Evolutionary conservation across 2,329 filamentous ascomycete genomes (phyloP).

Genomic region (Penicillium freii): DNA sequence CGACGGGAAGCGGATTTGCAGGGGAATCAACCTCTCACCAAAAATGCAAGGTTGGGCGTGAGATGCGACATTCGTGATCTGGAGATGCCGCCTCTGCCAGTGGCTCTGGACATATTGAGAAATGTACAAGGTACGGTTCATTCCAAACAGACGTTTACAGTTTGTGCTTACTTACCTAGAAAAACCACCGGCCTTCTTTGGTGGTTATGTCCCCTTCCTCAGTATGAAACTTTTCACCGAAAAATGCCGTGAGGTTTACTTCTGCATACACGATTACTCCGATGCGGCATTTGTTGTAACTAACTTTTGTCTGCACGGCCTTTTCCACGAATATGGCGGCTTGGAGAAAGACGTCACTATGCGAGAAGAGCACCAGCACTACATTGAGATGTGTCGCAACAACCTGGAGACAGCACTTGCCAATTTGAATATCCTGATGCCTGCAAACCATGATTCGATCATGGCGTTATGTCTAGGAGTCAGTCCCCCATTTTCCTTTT

Average conservation of each 20-base stretch:
- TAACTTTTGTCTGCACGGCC: conserved; percentile 39
- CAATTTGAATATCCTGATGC: conserved; percentile 56
- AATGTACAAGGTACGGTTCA: conserved; percentile 33
- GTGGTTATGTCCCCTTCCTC: conserved; percentile 36
- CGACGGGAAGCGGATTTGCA: conserved; percentile 23
- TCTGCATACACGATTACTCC: conserved; percentile 43
- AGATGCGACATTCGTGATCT: conserved; percentile 34
- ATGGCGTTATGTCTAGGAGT: conserved; percentile 61
- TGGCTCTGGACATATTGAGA: conserved; percentile 35
- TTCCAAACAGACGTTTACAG: neutral
- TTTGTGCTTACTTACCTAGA: conserved; percentile 17
- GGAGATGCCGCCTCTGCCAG: conserved; percentile 37
- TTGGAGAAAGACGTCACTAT: conserved; percentile 19
- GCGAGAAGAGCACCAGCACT: conserved; percentile 30
- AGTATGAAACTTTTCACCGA: conserved; percentile 35
- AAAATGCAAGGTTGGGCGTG: conserved; percentile 18
- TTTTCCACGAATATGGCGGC: conserved; percentile 37
- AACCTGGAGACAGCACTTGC: conserved; percentile 48
- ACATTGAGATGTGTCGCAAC: conserved; percentile 38
- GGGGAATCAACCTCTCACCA: conserved; percentile 30
- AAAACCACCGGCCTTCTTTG: conserved; percentile 20
- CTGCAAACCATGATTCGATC: conserved; percentile 56
- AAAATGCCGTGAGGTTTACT: conserved; percentile 45
- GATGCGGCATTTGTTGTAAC: conserved; percentile 42
- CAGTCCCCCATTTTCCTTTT: conserved; percentile 23